Evolutionary conservation across 257 asterid species (phyloP).

Genomic region (Rauvolfia tetraphylla): DNA sequence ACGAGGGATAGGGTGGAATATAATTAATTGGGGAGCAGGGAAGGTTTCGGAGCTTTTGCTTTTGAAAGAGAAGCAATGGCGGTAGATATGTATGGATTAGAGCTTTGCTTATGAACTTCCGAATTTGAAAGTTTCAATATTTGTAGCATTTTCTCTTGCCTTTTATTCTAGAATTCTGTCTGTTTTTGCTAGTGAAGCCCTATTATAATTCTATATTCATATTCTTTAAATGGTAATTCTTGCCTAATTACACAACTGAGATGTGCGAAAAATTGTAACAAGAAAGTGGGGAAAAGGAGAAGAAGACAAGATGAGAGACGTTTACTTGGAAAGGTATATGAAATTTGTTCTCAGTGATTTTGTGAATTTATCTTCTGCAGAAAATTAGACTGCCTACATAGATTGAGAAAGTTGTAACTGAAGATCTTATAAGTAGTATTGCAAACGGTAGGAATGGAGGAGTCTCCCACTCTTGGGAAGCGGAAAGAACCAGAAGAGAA

Average conservation of each 20-base stretch:
- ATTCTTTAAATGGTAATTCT: neutral
- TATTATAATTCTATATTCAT: neutral
- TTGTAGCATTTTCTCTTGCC: neutral
- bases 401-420: neutral
- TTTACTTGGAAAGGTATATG: neutral
- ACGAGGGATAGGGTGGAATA: neutral
- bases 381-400: neutral
- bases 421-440: neutral
- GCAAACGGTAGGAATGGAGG: slow-evolving; percentile 33
- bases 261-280: neutral
- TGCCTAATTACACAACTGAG: neutral
- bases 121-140: neutral
- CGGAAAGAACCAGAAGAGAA: slow-evolving; percentile 56
- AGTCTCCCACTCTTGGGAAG: slow-evolving; percentile 43
- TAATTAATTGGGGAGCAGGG: neutral
- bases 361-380: neutral
- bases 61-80: neutral
- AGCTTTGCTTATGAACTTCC: neutral
- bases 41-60: neutral
- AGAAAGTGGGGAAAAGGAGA: neutral
- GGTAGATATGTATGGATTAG: neutral
- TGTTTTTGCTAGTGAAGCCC: neutral
- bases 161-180: neutral
- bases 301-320: neutral
- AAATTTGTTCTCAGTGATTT: neutral